These are phyloP conservation scores for Naganishia liquefaciens DNA, from an alignment of 1,284 basidiomycete species.

Conservation along the genomic window DNA sequence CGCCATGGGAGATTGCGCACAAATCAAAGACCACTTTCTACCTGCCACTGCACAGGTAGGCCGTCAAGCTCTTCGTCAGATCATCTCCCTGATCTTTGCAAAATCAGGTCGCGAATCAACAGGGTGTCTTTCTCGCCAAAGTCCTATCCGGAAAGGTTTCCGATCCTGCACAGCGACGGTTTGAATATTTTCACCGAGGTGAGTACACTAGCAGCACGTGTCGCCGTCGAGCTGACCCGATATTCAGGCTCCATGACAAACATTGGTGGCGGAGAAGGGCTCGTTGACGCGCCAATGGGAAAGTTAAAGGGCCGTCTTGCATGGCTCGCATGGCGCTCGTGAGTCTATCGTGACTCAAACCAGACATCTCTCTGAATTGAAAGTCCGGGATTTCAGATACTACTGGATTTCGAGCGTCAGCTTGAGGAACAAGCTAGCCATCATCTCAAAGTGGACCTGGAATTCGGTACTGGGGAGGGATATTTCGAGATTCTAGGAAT, in stretches of 20 bases:
- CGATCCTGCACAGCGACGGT: constrained; percentile 11
- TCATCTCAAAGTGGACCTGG: constrained; percentile 27
- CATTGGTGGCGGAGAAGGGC: constrained; percentile 30
- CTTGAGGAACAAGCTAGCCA: constrained; percentile 29
- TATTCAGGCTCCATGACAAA: constrained; percentile 31
- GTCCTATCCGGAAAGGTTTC: constrained; percentile 24
- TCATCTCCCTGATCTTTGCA: no score
- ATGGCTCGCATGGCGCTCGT: constrained; percentile 30
- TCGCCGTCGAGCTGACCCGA: neutral
- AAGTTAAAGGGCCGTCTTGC: constrained; percentile 29
- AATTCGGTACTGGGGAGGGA: constrained; percentile 31
- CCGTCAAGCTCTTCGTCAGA: neutral
- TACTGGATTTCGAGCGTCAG: constrained; percentile 32
- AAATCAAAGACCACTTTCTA: constrained; percentile 31
- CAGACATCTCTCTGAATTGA: no score
- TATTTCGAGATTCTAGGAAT: constrained; percentile 23
- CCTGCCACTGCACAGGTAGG: constrained; percentile 33
- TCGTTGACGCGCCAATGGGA: constrained; percentile 27
- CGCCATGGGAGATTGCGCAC: constrained; percentile 31
- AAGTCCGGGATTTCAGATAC: neutral
- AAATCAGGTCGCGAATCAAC: constrained; percentile 32
- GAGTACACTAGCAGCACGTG: neutral
- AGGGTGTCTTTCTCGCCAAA: constrained; percentile 29
- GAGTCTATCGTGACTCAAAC: neutral
- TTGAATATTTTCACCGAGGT: constrained; percentile 30